Evolutionary conservation across 164 flowering plant species (phyloP), one percentile per base, ranked within the genome.

Genomic region (Vitis cinerea): DNA sequence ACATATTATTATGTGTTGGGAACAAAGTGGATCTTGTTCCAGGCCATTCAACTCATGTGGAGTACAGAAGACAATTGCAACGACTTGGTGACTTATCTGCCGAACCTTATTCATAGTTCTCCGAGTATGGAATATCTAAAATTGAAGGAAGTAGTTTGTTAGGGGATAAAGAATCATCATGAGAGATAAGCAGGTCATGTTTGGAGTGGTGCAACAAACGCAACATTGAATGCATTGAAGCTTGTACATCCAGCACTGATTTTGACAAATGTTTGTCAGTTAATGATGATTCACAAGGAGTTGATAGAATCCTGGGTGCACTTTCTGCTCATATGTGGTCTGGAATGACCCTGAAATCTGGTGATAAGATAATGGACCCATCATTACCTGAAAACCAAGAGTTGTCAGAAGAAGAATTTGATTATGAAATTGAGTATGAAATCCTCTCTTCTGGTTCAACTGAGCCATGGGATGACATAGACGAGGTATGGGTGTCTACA

Each of bases 241-340:
- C 98, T 51, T 93, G 98, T 83, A 97, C 97, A 51, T 87, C 98
- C 51, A 95, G 84, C 83, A 77, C 83, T 71, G 93, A 85, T 56
- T 93, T 93, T 84, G 99, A 95, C 82, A 86, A 87, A 84, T 88
- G 98, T 92, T 76, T 95, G 59, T 91, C 97, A 14, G 80, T 88
- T 68, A 87, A 87, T 77, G 98, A 98, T 27, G 99, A 95, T 89
- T 85, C 80, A 27, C 98, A 93, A 84, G 99, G 98, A 70, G 84
- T 93, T 44, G 97, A 91, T 53, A 83, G 97, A 58, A 78, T 95
- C 19, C 76, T 50, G 74, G 94, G 92, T 64, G 98, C 97, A 60
- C 88, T 95, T 63, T 88, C 98, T 80, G 93, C 99, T 65, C 87
- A 93, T 75, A 88, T 95, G 92, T 95, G 99, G 99, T 97, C 97